Conservation (phyloP, 306 rosid species). For the Corylus americana region DNA sequence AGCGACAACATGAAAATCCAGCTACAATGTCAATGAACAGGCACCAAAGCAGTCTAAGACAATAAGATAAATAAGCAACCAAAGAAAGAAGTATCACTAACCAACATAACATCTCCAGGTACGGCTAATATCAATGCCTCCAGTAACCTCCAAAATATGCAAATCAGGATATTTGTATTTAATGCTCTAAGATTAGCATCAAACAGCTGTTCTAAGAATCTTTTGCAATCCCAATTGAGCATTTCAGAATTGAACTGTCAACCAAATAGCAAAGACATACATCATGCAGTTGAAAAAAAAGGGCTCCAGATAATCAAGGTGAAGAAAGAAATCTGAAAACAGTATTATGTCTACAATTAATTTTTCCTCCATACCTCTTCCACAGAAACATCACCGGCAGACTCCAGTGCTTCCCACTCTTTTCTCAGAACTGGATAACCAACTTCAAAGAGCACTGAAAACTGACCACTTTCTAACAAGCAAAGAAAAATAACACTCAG, state of each 20-base stretch:
- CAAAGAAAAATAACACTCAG: conserved; percentile 24
- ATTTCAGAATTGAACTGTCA: conserved; percentile 64
- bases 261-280: conserved; percentile 23
- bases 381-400: conserved; percentile 39
- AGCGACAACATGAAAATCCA: conserved; percentile 11
- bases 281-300: background rate
- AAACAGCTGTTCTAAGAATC: conserved; percentile 50
- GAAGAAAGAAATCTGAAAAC: conserved; percentile 4
- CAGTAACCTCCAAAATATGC: conserved; percentile 77
- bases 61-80: conserved; percentile 12
- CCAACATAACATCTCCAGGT: conserved; percentile 54
- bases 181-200: conserved; percentile 43
- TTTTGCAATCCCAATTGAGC: conserved; percentile 68
- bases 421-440: conserved; percentile 59
- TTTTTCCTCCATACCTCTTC: conserved; percentile 55
- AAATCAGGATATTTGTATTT: conserved; percentile 54
- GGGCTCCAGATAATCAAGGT: conserved; percentile 9
- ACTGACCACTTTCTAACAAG: conserved; percentile 40
- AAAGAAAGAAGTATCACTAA: conserved; percentile 41
- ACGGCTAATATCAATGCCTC: conserved; percentile 41
- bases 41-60: conserved; percentile 13
- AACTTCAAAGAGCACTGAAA: conserved; percentile 49
- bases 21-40: background rate
- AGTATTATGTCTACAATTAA: background rate
- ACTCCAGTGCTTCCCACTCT: conserved; percentile 66